These are phyloP conservation scores for Auricularia sp. DNA, from an alignment of 768 basidiomycete species.

Conservation along the genomic window DNA sequence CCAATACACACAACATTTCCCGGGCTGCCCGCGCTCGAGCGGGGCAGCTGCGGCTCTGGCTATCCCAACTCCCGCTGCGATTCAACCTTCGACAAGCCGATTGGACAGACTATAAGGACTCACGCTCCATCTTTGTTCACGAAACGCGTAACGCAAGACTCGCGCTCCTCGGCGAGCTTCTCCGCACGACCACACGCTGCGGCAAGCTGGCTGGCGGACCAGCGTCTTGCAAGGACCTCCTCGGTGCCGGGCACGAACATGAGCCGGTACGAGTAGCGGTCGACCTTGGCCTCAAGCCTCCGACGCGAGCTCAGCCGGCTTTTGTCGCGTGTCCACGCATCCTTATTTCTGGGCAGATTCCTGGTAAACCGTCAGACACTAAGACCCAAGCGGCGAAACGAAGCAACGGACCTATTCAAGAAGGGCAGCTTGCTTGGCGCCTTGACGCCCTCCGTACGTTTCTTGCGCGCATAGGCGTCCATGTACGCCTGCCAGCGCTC, in stretches of 20 bases:
- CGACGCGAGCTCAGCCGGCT: background rate
- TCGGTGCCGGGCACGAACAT: conserved; percentile 18
- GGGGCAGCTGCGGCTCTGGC: too few relatives aligned
- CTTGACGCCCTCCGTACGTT: background rate
- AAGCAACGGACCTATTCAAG: conserved; percentile 9
- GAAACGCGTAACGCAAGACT: too few relatives aligned
- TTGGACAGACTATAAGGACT: too few relatives aligned
- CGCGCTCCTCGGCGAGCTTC: too few relatives aligned
- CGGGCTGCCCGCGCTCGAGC: too few relatives aligned
- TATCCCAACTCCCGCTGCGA: too few relatives aligned
- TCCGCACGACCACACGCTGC: too few relatives aligned
- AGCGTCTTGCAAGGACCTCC: too few relatives aligned
- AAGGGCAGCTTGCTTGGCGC: conserved; percentile 7
- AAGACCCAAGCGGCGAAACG: background rate
- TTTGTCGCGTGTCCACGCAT: conserved; percentile 4
- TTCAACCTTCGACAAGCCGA: too few relatives aligned
- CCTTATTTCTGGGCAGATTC: conserved; percentile 1
- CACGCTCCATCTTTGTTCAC: too few relatives aligned
- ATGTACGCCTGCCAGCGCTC: conserved; percentile 32
- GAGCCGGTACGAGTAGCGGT: conserved; percentile 24
- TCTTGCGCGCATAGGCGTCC: conserved; percentile 21
- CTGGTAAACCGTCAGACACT: background rate
- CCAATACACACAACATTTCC: too few relatives aligned
- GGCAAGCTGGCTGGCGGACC: too few relatives aligned
- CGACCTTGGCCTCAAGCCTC: conserved; percentile 19